A percentile compares a stretch with the other conserved stretches of the same genome.
Conservation (phyloP, 2,329 filamentous ascomycete species). For the Ceratocystis destructans region DNA sequence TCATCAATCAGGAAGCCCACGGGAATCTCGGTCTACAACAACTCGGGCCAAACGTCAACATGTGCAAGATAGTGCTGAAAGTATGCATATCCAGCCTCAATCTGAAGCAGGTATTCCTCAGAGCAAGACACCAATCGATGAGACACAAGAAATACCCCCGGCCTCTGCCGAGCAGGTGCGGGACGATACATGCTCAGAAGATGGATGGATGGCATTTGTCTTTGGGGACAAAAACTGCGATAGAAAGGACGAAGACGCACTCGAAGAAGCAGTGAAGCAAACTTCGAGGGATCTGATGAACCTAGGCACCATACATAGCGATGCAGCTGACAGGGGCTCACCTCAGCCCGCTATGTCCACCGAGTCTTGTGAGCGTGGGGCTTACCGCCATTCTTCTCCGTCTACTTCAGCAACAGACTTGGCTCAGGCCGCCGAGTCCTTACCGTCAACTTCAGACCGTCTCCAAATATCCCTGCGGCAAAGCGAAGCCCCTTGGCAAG, state of each 20-base stretch:
- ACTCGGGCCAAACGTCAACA: background rate
- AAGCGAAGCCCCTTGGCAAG: background rate
- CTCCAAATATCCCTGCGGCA: background rate
- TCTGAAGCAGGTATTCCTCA: background rate
- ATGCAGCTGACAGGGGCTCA: constrained; percentile 8
- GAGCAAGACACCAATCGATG: background rate
- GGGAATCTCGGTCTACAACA: background rate
- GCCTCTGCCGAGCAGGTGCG: background rate
- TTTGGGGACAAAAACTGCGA: constrained; percentile 1
- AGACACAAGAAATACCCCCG: background rate
- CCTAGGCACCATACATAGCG: background rate
- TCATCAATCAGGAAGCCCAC: background rate
- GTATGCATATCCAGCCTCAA: background rate
- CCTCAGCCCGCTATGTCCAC: background rate
- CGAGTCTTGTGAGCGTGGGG: background rate
- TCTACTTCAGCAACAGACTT: background rate
- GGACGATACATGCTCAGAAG: constrained; percentile 1
- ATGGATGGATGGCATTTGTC: constrained; percentile 17
- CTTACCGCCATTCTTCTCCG: background rate
- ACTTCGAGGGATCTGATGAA: background rate
- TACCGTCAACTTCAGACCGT: background rate
- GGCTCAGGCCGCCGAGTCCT: background rate
- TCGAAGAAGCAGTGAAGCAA: constrained; percentile 11
- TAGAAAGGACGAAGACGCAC: background rate
- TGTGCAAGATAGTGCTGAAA: background rate